phyloP scores from a whole-genome alignment of 2,329 filamentous ascomycete genomes.

The Arthrobotrys sinensis region DNA sequence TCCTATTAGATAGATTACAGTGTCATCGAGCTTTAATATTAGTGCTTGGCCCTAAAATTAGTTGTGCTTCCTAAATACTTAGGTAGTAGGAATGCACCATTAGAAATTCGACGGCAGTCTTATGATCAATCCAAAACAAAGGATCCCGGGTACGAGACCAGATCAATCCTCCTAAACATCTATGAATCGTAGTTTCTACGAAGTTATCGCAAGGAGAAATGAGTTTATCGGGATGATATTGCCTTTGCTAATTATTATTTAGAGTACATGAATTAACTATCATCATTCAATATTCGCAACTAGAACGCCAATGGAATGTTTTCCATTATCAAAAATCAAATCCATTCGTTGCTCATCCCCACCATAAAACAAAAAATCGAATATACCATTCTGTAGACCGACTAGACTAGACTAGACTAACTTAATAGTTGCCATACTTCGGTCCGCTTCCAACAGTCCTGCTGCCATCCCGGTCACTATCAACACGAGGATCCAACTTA shows the following conservation, averaged over 20 bases:
- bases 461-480: constrained; percentile 63
- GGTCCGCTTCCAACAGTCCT: constrained; percentile 63
- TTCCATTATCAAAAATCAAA: constrained; percentile 5
- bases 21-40: too few relatives aligned
- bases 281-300: constrained; percentile 8
- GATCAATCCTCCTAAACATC: too few relatives aligned
- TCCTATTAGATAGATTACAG: too few relatives aligned
- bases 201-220: not conserved
- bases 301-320: constrained; percentile 24
- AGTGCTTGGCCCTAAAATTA: too few relatives aligned
- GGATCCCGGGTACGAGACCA: too few relatives aligned
- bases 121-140: too few relatives aligned
- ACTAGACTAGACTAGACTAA: not conserved
- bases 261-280: constrained; percentile 34
- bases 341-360: not conserved
- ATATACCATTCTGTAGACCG: not conserved
- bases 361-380: not conserved
- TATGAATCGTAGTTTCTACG: too few relatives aligned
- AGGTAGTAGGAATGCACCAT: too few relatives aligned
- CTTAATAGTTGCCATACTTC: constrained; percentile 41
- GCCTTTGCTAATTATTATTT: constrained; percentile 27
- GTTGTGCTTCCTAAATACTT: too few relatives aligned
- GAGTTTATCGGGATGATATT: constrained; percentile 5
- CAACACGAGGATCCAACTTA: constrained; percentile 65
- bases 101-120: too few relatives aligned